phyloP scores from a whole-genome alignment of 768 basidiomycete genomes.

The Trametes sanguinea region DNA sequence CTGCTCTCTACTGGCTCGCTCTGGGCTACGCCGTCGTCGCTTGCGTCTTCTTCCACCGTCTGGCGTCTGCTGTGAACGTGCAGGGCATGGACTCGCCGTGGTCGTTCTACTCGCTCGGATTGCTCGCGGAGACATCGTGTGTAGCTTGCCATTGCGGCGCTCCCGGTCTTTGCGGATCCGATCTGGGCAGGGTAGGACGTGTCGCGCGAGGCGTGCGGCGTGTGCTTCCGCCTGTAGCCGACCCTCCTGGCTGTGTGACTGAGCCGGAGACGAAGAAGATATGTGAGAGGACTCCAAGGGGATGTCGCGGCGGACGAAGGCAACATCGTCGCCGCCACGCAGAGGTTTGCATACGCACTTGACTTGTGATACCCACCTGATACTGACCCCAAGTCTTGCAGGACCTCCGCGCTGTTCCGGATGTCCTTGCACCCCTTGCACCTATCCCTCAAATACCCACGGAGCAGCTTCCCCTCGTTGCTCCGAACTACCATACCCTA shows the following conservation, averaged over 20 bases:
- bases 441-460: background rate
- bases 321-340: background rate
- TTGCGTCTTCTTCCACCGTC: constrained; percentile 2
- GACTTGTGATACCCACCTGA: background rate
- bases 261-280: background rate
- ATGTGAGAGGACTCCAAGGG: background rate
- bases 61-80: background rate
- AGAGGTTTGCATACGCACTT: background rate
- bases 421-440: background rate
- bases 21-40: background rate
- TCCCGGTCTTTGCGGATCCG: background rate
- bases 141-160: background rate
- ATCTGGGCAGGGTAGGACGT: background rate
- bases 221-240: background rate
- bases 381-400: background rate
- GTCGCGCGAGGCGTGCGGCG: background rate
- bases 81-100: constrained; percentile 7
- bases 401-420: background rate
- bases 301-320: background rate
- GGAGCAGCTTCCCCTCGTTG: background rate
- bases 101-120: constrained; percentile 2
- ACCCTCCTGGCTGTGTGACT: background rate
- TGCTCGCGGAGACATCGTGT: constrained; percentile 3
- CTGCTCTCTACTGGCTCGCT: background rate
- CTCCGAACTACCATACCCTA: too few species aligned